These are phyloP conservation scores for Wickerhamiella dianesei DNA, from an alignment of 805 yeast genomes.

Conservation along the genomic window DNA sequence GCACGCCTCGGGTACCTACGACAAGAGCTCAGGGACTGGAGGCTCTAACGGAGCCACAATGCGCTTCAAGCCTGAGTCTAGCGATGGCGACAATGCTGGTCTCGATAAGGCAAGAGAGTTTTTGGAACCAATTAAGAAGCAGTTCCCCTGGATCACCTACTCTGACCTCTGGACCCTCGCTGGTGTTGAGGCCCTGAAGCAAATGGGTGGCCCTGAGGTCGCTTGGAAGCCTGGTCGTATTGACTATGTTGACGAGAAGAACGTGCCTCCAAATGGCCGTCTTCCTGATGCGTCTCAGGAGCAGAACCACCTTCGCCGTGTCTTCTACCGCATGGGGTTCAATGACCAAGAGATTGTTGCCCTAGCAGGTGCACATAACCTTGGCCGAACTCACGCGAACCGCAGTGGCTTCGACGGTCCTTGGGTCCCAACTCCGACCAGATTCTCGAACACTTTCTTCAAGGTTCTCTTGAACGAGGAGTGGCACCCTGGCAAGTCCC, in stretches of 20 bases:
- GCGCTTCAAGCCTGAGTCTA: conserved; percentile 34
- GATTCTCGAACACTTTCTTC: conserved; percentile 63
- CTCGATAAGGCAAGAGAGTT: conserved; percentile 42
- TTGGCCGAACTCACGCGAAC: conserved; percentile 49
- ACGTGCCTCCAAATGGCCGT: conserved; percentile 50
- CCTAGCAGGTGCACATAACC: conserved; percentile 46
- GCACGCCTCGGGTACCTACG: conserved; percentile 77
- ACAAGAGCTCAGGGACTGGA: conserved; percentile 36
- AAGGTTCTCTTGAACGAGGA: conserved; percentile 38
- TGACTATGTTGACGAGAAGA: conserved; percentile 40
- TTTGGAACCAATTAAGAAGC: conserved; percentile 39
- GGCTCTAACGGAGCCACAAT: conserved; percentile 46
- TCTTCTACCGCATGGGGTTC: conserved; percentile 48
- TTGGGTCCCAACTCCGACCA: conserved; percentile 73
- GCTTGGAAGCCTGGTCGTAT: conserved; percentile 66
- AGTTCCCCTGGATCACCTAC: conserved; percentile 48
- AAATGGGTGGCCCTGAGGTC: conserved; percentile 51
- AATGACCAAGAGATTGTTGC: conserved; percentile 51
- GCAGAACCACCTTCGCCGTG: conserved; percentile 38
- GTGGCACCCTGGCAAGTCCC: conserved; percentile 35
- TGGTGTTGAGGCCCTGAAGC: conserved; percentile 54
- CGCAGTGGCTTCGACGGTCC: conserved; percentile 78
- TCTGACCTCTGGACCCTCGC: conserved; percentile 63
- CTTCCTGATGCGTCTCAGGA: conserved; percentile 48
- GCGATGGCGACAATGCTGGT: conserved; percentile 35